phyloP scores from a whole-genome alignment of 164 flowering plant species.

The Cinnamomum chago region DNA sequence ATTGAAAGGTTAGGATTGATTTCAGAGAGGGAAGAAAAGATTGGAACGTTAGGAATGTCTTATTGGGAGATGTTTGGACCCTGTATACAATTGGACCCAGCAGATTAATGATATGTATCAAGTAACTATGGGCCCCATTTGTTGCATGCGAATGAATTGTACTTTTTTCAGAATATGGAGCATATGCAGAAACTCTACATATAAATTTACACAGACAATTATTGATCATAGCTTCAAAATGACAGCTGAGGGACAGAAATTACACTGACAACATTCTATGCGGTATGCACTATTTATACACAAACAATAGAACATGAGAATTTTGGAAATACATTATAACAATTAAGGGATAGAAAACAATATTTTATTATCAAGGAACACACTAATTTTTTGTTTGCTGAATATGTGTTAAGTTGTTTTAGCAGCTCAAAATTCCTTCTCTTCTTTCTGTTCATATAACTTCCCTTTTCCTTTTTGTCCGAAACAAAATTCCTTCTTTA shows the following conservation, averaged over 20 bases:
- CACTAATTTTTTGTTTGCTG: neutral
- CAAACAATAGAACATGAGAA: neutral
- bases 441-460: neutral
- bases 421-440: neutral
- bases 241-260: neutral
- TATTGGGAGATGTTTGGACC: no score
- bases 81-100: no score
- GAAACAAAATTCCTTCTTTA: slow-evolving; percentile 15
- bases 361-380: neutral
- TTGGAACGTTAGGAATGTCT: no score
- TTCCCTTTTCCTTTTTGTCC: neutral
- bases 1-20: no score
- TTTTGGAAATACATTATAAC: neutral
- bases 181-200: no score
- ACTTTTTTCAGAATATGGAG: no score
- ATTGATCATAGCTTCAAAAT: neutral
- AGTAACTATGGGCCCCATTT: no score
- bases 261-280: neutral
- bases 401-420: neutral
- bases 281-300: neutral
- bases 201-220: neutral
- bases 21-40: no score
- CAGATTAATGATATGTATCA: no score
- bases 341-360: neutral
- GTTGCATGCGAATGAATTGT: no score